These are phyloP conservation scores for Endoconidiophora laricicola DNA, from an alignment of 2,329 filamentous ascomycete species.

Conservation along the genomic window DNA sequence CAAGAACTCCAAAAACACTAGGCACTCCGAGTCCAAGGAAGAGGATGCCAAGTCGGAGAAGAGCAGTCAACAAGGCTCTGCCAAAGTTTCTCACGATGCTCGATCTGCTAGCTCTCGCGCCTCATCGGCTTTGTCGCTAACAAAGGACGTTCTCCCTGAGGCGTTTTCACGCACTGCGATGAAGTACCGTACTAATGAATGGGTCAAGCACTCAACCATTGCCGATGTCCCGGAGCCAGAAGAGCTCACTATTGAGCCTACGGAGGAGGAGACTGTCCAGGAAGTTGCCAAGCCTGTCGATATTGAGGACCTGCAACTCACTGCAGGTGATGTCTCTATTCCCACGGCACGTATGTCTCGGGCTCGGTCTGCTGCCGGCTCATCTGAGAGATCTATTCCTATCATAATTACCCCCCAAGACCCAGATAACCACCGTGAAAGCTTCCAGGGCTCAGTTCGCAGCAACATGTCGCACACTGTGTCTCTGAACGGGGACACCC, in stretches of 20 bases:
- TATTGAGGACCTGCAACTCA: slow-evolving; percentile 47
- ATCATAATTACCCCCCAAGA: not conserved
- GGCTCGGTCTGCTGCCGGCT: slow-evolving; percentile 20
- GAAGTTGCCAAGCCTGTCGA: slow-evolving; percentile 26
- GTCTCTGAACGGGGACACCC: not conserved
- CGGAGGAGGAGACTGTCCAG: slow-evolving; percentile 17
- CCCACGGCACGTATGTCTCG: slow-evolving; percentile 8
- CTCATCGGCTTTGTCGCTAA: slow-evolving; percentile 33
- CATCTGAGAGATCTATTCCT: slow-evolving; percentile 17
- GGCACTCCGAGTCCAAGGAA: slow-evolving; percentile 9
- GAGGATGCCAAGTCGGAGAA: slow-evolving; percentile 1
- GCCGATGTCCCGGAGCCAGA: slow-evolving; percentile 59
- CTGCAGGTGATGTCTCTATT: slow-evolving; percentile 29
- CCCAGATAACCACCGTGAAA: not conserved
- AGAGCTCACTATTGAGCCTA: slow-evolving; percentile 34
- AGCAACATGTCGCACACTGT: not conserved
- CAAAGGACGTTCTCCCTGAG: slow-evolving; percentile 47
- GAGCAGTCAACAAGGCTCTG: slow-evolving; percentile 2
- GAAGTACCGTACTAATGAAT: slow-evolving; percentile 84
- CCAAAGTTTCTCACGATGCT: slow-evolving; percentile 19
- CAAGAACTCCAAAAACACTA: slow-evolving; percentile 10
- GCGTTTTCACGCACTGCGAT: slow-evolving; percentile 60
- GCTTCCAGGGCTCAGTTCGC: not conserved
- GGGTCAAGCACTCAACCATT: slow-evolving; percentile 73
- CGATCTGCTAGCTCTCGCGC: slow-evolving; percentile 27